These are phyloP conservation scores for Trichopus zeylanicus DNA, from an alignment of 116 monocot genomes.

Conservation along the genomic window DNA sequence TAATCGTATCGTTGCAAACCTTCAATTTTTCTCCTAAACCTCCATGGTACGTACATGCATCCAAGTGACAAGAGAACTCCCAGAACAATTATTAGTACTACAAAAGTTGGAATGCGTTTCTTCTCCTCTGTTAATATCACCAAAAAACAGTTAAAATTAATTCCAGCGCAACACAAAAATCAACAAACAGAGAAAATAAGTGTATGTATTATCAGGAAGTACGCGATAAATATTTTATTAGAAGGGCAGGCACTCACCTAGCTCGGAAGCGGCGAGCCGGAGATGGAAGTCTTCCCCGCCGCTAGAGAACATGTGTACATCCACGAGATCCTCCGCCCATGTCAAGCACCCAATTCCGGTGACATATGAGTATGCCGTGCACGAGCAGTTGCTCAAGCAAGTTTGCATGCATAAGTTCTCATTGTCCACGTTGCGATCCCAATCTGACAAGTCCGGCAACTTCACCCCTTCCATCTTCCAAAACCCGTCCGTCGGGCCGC, in stretches of 20 bases:
- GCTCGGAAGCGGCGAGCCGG: constrained; percentile 32
- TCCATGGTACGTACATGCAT: constrained; percentile 16
- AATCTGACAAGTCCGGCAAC: constrained; percentile 38
- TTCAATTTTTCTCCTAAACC: constrained; percentile 10
- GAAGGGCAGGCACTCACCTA: no score
- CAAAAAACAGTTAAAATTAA: neutral
- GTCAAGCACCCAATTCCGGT: constrained; percentile 33
- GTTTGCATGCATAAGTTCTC: no score
- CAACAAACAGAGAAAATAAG: neutral
- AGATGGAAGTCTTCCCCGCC: constrained; percentile 33
- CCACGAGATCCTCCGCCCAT: constrained; percentile 27
- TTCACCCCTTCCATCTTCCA: constrained; percentile 35
- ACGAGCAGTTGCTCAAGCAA: constrained; percentile 42
- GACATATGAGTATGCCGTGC: constrained; percentile 21
- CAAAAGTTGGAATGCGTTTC: neutral
- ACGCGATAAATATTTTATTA: no score
- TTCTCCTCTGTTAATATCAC: constrained; percentile 17
- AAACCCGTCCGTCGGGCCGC: constrained; percentile 29
- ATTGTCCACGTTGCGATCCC: no score
- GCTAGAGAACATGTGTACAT: constrained; percentile 19
- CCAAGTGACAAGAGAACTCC: neutral
- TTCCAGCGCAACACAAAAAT: neutral
- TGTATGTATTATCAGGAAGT: neutral
- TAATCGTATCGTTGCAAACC: no score
- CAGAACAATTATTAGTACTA: constrained; percentile 13